Evolutionary conservation across 768 basidiomycete genomes (phyloP).

Genomic region (Mycena galericulata): DNA sequence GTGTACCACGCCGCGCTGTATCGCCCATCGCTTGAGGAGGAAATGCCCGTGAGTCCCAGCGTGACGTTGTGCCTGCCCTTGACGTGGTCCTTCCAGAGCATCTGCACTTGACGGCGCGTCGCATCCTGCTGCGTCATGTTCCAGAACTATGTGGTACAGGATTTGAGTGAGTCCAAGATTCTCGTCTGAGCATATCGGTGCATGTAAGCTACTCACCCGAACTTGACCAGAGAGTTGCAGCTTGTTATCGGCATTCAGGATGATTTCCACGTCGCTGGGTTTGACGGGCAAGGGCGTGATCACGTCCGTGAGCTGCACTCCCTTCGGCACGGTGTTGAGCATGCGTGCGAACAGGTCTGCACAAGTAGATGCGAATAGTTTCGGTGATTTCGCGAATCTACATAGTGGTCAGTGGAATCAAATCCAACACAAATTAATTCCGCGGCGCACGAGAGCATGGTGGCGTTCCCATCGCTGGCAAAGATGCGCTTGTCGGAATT

Average conservation of each 20-base stretch:
- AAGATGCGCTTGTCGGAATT: too few species aligned
- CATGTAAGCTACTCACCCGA: not conserved
- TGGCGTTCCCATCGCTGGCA: too few species aligned
- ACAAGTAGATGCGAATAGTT: not conserved
- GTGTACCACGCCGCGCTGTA: not conserved
- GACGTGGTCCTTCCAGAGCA: not conserved
- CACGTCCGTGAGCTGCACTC: too few species aligned
- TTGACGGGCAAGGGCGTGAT: not conserved
- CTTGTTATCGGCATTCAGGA: too few species aligned
- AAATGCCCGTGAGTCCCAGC: not conserved
- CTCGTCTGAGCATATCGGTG: too few species aligned
- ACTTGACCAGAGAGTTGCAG: not conserved
- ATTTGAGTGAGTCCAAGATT: too few species aligned
- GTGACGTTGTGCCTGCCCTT: not conserved
- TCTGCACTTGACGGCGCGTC: too few species aligned
- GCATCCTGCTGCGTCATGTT: too few species aligned
- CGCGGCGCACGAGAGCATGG: not conserved
- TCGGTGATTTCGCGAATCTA: not conserved
- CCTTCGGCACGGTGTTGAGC: not conserved
- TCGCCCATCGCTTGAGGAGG: not conserved
- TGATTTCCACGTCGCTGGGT: too few species aligned
- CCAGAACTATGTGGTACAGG: too few species aligned
- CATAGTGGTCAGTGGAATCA: too few species aligned
- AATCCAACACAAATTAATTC: too few species aligned
- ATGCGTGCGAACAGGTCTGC: not conserved